Percentiles rank a stretch among this genome's conserved stretches.
Evolutionary conservation across 1,284 basidiomycete genomes (phyloP).

Genomic region (Ganoderma sinense): DNA sequence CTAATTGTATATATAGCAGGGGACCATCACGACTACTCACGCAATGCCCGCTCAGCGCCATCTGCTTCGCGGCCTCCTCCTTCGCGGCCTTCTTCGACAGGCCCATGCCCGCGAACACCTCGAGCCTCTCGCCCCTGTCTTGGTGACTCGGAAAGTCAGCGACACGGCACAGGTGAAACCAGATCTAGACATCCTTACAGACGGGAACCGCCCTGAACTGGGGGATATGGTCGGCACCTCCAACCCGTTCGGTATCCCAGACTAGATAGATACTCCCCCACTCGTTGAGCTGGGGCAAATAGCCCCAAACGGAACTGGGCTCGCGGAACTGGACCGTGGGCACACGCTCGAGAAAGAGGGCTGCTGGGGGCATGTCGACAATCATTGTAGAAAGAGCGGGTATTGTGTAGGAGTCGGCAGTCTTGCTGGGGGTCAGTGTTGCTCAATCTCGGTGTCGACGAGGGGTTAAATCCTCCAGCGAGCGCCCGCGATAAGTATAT

Average conservation of each 20-base stretch:
- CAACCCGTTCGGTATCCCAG: conserved; percentile 29
- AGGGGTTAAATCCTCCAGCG: background rate
- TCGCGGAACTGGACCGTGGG: conserved; percentile 26
- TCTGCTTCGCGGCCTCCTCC: conserved; percentile 30
- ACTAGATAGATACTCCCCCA: conserved; percentile 26
- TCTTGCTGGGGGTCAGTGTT: background rate
- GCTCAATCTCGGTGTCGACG: background rate
- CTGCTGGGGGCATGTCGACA: background rate
- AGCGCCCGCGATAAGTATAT: background rate
- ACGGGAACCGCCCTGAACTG: conserved; percentile 27
- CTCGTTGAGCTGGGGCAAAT: conserved; percentile 38
- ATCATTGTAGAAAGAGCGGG: background rate
- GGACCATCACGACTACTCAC: conserved; percentile 22
- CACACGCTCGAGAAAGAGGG: conserved; percentile 27
- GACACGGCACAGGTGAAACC: background rate
- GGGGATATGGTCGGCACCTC: conserved; percentile 33
- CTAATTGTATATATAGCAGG: background rate
- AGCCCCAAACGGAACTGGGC: conserved; percentile 30
- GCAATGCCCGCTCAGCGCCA: conserved; percentile 37
- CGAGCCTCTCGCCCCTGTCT: conserved; percentile 24
- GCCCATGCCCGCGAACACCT: conserved; percentile 16
- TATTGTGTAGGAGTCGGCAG: background rate
- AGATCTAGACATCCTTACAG: too few relatives aligned
- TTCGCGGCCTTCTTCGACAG: conserved; percentile 33
- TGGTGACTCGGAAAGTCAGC: background rate